Conservation (phyloP, 805 yeast species). For the Cyberlindnera mycetangii region DNA sequence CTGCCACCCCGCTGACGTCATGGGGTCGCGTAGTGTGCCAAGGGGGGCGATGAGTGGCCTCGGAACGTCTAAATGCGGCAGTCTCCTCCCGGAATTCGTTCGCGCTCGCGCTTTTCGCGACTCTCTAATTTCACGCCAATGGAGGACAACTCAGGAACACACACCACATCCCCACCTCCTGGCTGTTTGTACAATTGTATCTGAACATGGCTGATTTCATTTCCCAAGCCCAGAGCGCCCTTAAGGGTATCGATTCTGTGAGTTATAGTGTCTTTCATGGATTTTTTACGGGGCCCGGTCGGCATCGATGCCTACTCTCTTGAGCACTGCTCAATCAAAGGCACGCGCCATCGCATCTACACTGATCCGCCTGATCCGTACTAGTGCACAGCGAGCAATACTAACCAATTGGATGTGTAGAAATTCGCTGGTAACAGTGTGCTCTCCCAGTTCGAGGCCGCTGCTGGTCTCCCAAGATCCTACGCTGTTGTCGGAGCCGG, state of each 20-base stretch:
- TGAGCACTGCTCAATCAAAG: background rate
- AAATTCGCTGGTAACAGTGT: constrained; percentile 22
- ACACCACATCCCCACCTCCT: background rate
- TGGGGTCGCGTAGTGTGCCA: too few relatives aligned
- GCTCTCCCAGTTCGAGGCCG: constrained; percentile 26
- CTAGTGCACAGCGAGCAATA: background rate
- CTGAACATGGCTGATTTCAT: constrained; percentile 41
- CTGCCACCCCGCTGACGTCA: background rate
- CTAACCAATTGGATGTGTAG: constrained; percentile 7
- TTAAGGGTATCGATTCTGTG: constrained; percentile 46
- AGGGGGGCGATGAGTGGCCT: too few relatives aligned
- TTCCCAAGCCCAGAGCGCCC: constrained; percentile 44
- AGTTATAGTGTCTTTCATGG: constrained; percentile 32
- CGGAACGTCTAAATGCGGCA: too few relatives aligned
- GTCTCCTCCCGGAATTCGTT: too few relatives aligned
- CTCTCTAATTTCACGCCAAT: background rate
- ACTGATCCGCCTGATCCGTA: too few relatives aligned
- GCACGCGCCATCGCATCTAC: background rate
- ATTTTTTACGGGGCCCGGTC: too few relatives aligned
- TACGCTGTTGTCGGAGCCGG: constrained; percentile 71
- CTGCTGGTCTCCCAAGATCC: constrained; percentile 65
- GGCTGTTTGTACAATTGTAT: too few relatives aligned
- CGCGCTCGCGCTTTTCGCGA: too few relatives aligned
- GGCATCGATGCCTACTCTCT: too few relatives aligned
- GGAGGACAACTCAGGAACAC: background rate